phyloP scores from a whole-genome alignment of 2,329 filamentous ascomycete genomes.

The Colletotrichum chrysophilum region DNA sequence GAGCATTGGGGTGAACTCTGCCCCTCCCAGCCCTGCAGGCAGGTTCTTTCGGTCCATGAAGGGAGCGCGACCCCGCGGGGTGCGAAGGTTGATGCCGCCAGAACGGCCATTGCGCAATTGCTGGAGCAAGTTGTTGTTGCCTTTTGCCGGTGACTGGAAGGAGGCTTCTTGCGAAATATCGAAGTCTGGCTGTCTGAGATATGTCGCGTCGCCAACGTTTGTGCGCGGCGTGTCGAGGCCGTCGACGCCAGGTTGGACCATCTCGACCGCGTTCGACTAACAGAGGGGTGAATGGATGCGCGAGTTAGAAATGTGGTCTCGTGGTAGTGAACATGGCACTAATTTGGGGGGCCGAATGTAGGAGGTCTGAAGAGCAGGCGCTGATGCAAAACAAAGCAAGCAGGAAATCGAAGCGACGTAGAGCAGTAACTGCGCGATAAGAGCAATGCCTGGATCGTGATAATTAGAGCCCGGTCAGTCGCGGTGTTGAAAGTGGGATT shows the following conservation, averaged over 20 bases:
- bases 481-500: slow-evolving; percentile 15
- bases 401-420: background rate
- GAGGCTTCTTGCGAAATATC: slow-evolving; percentile 89
- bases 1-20: slow-evolving; percentile 93
- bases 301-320: slow-evolving; percentile 3
- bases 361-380: background rate
- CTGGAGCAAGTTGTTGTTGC: slow-evolving; percentile 73
- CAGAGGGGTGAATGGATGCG: background rate
- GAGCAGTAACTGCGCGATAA: background rate
- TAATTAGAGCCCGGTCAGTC: slow-evolving; percentile 4
- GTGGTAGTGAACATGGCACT: slow-evolving; percentile 9
- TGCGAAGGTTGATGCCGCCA: slow-evolving; percentile 65
- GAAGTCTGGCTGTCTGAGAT: slow-evolving; percentile 73
- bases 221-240: slow-evolving; percentile 87
- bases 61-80: slow-evolving; percentile 76
- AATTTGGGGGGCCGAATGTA: background rate
- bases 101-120: slow-evolving; percentile 72
- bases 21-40: slow-evolving; percentile 66
- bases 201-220: slow-evolving; percentile 83
- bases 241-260: slow-evolving; percentile 68
- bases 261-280: slow-evolving; percentile 40
- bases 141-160: slow-evolving; percentile 77
- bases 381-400: background rate
- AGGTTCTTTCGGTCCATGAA: slow-evolving; percentile 76
- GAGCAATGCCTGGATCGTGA: background rate